Evolutionary conservation across 257 asterid genomes (phyloP), one percentile per base, ranked within the genome.

Genomic region (Catharanthus roseus): DNA sequence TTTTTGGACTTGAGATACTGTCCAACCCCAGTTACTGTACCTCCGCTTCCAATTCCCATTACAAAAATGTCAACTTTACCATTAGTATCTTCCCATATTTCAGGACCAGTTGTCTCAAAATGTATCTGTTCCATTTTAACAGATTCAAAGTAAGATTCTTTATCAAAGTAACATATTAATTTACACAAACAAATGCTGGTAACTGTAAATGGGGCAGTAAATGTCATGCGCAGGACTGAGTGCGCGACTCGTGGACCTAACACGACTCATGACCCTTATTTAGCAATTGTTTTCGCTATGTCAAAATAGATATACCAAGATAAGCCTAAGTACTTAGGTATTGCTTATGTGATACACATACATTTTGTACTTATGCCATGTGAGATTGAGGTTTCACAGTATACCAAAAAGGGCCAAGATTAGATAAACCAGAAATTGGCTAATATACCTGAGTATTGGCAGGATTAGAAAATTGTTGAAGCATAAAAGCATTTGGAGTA

Each of bases 31-130:
- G 97, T 82, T 49, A 95, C 99, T 0, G 99, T 95, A 54, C 99
- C 99, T 78, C 99, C 99, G 49, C 97, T 91, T 36, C 97, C 97
- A 19, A 95, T 95, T 79, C 99, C 99, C 99, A 91, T 89, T 3
- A 95, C 72, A 70, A 89, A 95, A 34, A 95, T 91, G 76, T 95
- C 97, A 29, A 95, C 99, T 73, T 95, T 79, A 31, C 99, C 99
- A 72, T 83, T 78, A 13, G 97, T 86, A 67, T 95, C 99, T 71
- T 95, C 97, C 97, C 97, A 95, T 74, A 95, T 95, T 80, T 95
- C 99, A 34, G 99, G 99, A 16, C 99, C 99, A 1, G 99, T 95
- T 0, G 97, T 95, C 89, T 91, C 99, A 74, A 86, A 95, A 82
- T 95, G 99, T 34, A 82, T 87, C 97, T 93, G 77, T 44, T 74